Percentiles rank a stretch among this genome's conserved stretches.
These are phyloP conservation scores for Tetraselmis chui DNA, from an alignment of 139 green algal genomes.

Conservation along the genomic window DNA sequence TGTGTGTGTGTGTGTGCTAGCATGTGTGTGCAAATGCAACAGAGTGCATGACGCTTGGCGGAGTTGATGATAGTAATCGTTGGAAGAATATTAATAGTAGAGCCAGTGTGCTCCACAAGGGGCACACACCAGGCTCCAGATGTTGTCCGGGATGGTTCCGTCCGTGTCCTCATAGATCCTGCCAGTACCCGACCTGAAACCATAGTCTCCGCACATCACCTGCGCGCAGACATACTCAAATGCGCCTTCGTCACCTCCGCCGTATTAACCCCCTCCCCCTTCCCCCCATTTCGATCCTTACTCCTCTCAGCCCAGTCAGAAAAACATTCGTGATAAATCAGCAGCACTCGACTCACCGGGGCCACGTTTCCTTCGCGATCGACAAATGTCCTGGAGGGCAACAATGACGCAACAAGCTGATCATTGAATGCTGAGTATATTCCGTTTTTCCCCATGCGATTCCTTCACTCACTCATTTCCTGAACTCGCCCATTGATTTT, in stretches of 20 bases:
- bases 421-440: not conserved
- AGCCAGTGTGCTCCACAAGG: no score
- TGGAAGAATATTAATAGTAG: no score
- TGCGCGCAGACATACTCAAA: slow-evolving; percentile 15
- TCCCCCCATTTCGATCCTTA: no score
- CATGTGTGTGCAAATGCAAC: no score
- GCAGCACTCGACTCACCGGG: not conserved
- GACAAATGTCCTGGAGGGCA: not conserved
- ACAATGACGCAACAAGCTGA: not conserved
- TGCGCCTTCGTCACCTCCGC: not conserved
- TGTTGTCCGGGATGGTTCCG: slow-evolving; percentile 61
- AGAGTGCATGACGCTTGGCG: no score
- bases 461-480: no score
- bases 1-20: no score
- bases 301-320: no score
- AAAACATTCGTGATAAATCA: no score
- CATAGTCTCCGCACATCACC: slow-evolving; percentile 77
- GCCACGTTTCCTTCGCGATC: not conserved
- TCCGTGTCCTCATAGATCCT: slow-evolving; percentile 75
- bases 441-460: no score
- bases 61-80: no score
- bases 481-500: no score
- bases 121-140: slow-evolving; percentile 54
- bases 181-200: slow-evolving; percentile 71
- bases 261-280: not conserved